These are phyloP conservation scores for Ophiostoma piceae DNA, from an alignment of 2,329 filamentous ascomycete species.

Conservation along the genomic window DNA sequence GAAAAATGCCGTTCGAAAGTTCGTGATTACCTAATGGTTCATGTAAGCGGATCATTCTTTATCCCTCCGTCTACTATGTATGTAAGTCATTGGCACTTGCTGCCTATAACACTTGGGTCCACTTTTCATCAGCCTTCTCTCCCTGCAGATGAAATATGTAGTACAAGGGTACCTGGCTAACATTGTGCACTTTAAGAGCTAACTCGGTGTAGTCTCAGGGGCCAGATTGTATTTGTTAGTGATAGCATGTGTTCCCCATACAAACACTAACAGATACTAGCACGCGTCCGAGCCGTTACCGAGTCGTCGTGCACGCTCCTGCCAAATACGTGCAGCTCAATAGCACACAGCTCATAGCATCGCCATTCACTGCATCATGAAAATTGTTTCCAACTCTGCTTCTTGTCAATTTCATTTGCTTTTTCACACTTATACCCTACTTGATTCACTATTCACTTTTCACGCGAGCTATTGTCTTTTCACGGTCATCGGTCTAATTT, in stretches of 20 bases:
- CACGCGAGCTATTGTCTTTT: background rate
- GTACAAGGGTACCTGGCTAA: background rate
- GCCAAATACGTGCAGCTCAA: background rate
- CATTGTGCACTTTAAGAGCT: background rate
- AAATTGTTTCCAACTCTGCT: background rate
- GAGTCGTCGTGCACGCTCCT: conserved; percentile 18
- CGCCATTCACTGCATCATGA: conserved; percentile 1
- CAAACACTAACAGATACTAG: conserved; percentile 20
- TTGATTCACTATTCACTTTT: background rate
- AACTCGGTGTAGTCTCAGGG: background rate
- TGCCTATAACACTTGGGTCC: background rate
- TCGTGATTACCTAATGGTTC: no score
- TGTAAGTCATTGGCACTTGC: conserved; percentile 5
- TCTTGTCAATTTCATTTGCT: background rate
- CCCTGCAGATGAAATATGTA: background rate
- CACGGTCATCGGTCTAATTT: background rate
- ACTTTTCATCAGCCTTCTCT: background rate
- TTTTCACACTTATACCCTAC: background rate
- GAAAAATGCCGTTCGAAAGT: no score
- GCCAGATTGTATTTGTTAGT: background rate
- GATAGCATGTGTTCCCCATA: background rate
- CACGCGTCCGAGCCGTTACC: conserved; percentile 4
- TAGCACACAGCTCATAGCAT: background rate
- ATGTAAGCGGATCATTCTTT: background rate
- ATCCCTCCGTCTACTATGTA: background rate